Evolutionary conservation across 208 protist species (phyloP).

Genomic region (Crithidia mellificae): DNA sequence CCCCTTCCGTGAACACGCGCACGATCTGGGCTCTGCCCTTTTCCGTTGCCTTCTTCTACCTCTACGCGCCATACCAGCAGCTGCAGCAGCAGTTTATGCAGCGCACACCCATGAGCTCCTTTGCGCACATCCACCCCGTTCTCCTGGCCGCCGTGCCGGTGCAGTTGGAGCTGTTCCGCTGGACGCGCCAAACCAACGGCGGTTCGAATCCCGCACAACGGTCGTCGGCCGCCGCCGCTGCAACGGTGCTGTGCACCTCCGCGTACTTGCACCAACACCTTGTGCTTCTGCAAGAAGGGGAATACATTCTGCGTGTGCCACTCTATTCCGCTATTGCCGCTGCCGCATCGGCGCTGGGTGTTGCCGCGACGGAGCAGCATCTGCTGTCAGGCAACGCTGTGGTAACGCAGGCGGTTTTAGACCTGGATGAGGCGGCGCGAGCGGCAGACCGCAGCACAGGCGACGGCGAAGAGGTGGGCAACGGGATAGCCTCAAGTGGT

Average conservation of each 20-base stretch:
- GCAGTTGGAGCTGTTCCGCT: slow-evolving; percentile 12
- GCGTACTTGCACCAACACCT: slow-evolving; percentile 19
- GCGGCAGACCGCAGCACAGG: neutral
- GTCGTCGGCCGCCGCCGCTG: neutral
- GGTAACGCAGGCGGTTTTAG: slow-evolving; percentile 20
- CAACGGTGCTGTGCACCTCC: slow-evolving; percentile 11
- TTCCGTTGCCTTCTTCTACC: slow-evolving; percentile 46
- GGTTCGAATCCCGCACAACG: neutral
- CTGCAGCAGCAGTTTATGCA: slow-evolving; percentile 34
- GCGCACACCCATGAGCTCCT: slow-evolving; percentile 34
- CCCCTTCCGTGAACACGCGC: neutral
- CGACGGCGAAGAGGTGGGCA: neutral
- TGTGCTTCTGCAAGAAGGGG: slow-evolving; percentile 39
- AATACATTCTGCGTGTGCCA: slow-evolving; percentile 30
- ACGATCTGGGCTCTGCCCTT: slow-evolving; percentile 46
- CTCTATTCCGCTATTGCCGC: neutral
- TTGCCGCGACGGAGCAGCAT: slow-evolving; percentile 12
- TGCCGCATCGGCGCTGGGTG: neutral
- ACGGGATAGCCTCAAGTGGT: neutral
- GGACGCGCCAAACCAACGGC: neutral
- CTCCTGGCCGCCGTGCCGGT: slow-evolving; percentile 21
- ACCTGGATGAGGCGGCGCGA: slow-evolving; percentile 16
- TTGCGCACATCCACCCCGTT: slow-evolving; percentile 29
- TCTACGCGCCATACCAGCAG: slow-evolving; percentile 40
- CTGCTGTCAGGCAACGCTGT: slow-evolving; percentile 26